Evolutionary conservation across 306 rosid genomes (phyloP).

Genomic region (Cucumis sativus): DNA sequence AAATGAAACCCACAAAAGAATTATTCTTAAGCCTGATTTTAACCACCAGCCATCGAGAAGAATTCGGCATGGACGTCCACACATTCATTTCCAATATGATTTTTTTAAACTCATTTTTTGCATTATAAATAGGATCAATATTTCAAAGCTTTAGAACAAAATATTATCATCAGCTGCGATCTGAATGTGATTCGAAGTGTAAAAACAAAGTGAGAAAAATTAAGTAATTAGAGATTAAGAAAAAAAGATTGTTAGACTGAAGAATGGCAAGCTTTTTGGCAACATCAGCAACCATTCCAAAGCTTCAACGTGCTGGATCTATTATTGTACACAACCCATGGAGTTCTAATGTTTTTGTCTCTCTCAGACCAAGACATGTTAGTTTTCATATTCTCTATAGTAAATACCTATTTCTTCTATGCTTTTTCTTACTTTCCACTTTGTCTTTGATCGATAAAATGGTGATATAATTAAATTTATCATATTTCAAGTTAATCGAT

Average conservation of each 20-base stretch:
- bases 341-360: slow-evolving; percentile 6
- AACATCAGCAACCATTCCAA: not conserved
- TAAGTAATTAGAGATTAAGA: no score
- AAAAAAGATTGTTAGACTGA: not conserved
- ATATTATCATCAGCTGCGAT: not conserved
- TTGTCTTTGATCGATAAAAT: no score
- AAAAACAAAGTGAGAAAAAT: not conserved
- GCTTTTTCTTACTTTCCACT: not conserved
- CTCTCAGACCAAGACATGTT: not conserved
- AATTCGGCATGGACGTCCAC: not conserved
- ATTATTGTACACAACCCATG: not conserved
- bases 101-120: not conserved
- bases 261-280: slow-evolving; percentile 8
- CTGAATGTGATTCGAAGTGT: not conserved
- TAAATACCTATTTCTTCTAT: not conserved
- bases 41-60: not conserved
- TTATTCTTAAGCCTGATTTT: not conserved
- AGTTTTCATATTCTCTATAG: not conserved
- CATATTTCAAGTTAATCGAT: no score
- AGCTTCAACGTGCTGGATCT: not conserved
- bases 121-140: not conserved
- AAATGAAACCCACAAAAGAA: no score
- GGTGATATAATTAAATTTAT: no score
- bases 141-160: not conserved
- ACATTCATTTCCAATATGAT: not conserved